Percentiles rank a stretch among this genome's conserved stretches.
These are phyloP conservation scores for Cystofilobasidium ferigula DNA, from an alignment of 768 basidiomycete genomes.

Conservation along the genomic window DNA sequence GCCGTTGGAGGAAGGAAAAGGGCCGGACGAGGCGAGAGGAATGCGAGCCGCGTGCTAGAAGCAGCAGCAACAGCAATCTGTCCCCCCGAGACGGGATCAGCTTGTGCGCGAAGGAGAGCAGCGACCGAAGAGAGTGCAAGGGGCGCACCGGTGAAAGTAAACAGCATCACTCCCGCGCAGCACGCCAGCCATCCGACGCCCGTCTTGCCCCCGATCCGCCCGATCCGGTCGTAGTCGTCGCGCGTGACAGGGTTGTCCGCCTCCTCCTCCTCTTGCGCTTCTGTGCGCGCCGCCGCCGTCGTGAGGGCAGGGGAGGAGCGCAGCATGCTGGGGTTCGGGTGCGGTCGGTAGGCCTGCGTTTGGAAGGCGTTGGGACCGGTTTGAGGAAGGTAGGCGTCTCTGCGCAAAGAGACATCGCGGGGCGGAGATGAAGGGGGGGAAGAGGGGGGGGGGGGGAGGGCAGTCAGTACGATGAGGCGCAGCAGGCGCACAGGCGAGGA, in stretches of 20 bases:
- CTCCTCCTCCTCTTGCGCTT: not conserved
- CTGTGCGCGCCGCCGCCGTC: too few relatives aligned
- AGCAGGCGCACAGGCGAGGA: too few relatives aligned
- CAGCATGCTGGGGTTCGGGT: not conserved
- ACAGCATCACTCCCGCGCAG: not conserved
- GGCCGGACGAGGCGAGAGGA: too few relatives aligned
- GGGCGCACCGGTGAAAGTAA: conserved; percentile 7
- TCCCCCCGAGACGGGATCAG: not conserved
- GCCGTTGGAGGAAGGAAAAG: too few relatives aligned
- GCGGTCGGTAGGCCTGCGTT: conserved; percentile 9
- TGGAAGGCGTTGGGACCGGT: conserved; percentile 15
- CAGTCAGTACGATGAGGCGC: not conserved
- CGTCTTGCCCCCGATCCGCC: conserved; percentile 8
- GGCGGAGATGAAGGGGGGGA: not conserved
- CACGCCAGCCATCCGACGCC: conserved; percentile 10
- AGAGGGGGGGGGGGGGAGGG: not conserved
- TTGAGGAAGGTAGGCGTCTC: conserved; percentile 13
- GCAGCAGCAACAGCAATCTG: conserved; percentile 15
- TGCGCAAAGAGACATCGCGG: not conserved
- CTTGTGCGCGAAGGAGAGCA: not conserved
- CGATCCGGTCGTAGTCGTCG: conserved; percentile 3
- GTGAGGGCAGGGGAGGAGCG: not conserved
- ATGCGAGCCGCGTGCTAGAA: not conserved
- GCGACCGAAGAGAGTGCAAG: not conserved
- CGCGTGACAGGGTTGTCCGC: not conserved